These are phyloP conservation scores for Rhizopus delemar DNA, from an alignment of 371 early-diverging fungal species.

Conservation along the genomic window DNA sequence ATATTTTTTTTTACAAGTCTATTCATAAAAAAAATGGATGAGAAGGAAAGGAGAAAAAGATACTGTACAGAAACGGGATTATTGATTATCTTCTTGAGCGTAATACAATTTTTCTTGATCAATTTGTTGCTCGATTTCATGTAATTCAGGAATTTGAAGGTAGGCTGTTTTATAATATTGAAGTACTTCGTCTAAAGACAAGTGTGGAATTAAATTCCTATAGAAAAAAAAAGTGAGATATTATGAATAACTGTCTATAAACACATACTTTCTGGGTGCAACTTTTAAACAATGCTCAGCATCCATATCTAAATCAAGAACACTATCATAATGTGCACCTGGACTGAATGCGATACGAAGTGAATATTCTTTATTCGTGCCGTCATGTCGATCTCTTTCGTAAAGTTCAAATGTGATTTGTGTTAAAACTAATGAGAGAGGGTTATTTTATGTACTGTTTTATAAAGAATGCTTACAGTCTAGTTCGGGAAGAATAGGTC, in stretches of 20 bases:
- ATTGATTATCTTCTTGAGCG: conserved; percentile 52
- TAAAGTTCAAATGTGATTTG: conserved; percentile 98
- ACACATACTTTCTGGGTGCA: conserved; percentile 61
- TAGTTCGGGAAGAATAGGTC: conserved; percentile 77
- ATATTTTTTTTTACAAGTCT: no score
- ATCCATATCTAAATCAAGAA: conserved; percentile 88
- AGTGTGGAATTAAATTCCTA: conserved; percentile 47
- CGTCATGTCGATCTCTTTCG: conserved; percentile 73
- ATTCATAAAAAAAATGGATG: no score
- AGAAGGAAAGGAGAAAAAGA: background rate
- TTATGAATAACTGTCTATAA: background rate
- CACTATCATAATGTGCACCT: conserved; percentile 88
- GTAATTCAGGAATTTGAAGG: conserved; percentile 43
- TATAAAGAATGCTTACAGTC: conserved; percentile 71
- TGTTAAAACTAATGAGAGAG: conserved; percentile 65
- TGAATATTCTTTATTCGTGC: conserved; percentile 73
- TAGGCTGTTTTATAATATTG: conserved; percentile 37
- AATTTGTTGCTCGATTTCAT: conserved; percentile 45
- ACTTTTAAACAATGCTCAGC: conserved; percentile 88
- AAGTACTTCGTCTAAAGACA: conserved; percentile 46
- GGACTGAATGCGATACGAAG: conserved; percentile 89
- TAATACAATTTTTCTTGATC: conserved; percentile 47
- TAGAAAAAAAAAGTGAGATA: background rate
- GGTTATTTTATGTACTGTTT: background rate
- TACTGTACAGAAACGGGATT: background rate